These are phyloP conservation scores for Ceratobasidium sp. DNA, from an alignment of 1,284 basidiomycete species.

Conservation along the genomic window DNA sequence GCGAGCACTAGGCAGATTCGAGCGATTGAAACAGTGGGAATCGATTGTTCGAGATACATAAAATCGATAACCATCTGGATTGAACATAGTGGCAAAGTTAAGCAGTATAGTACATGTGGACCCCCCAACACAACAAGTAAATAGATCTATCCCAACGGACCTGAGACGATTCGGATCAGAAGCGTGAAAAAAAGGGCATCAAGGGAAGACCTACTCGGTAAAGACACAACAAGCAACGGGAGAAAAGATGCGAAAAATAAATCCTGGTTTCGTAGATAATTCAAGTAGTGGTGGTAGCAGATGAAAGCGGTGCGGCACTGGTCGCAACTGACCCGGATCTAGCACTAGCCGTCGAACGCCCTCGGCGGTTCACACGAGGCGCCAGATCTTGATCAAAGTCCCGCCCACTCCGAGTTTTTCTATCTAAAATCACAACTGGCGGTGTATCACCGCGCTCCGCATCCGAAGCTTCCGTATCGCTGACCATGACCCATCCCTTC, in stretches of 20 bases:
- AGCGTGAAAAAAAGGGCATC: conserved; percentile 13
- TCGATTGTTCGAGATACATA: conserved; percentile 27
- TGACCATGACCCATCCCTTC: conserved; percentile 36
- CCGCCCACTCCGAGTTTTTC: conserved; percentile 28
- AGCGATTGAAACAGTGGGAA: not conserved
- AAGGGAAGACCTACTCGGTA: conserved; percentile 9
- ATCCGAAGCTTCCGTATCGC: conserved; percentile 32
- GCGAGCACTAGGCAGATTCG: conserved; percentile 16
- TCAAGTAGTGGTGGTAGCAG: conserved; percentile 24
- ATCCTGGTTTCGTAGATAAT: not conserved
- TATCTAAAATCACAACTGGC: conserved; percentile 19
- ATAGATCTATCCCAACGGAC: conserved; percentile 35
- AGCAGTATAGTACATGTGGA: conserved; percentile 25
- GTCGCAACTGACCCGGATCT: conserved; percentile 6
- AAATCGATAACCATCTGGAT: conserved; percentile 31
- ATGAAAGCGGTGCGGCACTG: conserved; percentile 10
- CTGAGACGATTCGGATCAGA: conserved; percentile 5
- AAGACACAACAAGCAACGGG: not conserved
- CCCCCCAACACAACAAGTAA: conserved; percentile 20
- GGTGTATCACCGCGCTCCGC: conserved; percentile 12
- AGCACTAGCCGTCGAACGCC: conserved; percentile 1
- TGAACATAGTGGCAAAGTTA: conserved; percentile 8
- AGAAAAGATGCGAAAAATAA: conserved; percentile 14
- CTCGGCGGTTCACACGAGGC: conserved; percentile 2
- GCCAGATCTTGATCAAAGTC: conserved; percentile 20